These are phyloP conservation scores for Ceratocystis cubensis DNA, from an alignment of 2,329 filamentous ascomycete genomes.

Conservation along the genomic window DNA sequence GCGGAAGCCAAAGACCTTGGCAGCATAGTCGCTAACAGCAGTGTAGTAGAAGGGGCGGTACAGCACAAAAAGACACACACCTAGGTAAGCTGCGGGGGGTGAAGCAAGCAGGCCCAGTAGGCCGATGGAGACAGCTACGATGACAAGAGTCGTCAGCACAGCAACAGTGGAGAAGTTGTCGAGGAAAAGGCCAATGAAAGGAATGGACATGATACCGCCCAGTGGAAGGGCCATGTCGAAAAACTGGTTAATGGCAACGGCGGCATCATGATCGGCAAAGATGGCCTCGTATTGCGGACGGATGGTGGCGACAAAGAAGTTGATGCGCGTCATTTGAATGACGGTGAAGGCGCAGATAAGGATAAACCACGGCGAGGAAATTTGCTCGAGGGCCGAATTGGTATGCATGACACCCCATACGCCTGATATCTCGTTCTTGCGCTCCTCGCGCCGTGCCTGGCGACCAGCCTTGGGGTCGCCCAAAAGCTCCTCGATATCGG, in stretches of 20 bases:
- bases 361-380: slow-evolving; percentile 70
- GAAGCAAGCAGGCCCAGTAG: slow-evolving; percentile 61
- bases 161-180: slow-evolving; percentile 62
- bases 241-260: slow-evolving; percentile 62
- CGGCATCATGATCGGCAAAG: slow-evolving; percentile 47
- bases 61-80: slow-evolving; percentile 67
- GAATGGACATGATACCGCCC: slow-evolving; percentile 72
- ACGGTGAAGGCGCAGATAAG: slow-evolving; percentile 72
- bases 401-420: slow-evolving; percentile 82
- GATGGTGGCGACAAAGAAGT: slow-evolving; percentile 85
- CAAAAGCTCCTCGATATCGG: slow-evolving; percentile 61
- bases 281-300: slow-evolving; percentile 69
- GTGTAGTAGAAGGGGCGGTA: slow-evolving; percentile 88
- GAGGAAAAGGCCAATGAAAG: slow-evolving; percentile 70
- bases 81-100: slow-evolving; percentile 58
- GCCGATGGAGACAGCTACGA: slow-evolving; percentile 61
- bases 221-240: slow-evolving; percentile 71
- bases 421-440: slow-evolving; percentile 56
- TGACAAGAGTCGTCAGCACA: slow-evolving; percentile 58
- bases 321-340: slow-evolving; percentile 68
- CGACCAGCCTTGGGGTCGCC: slow-evolving; percentile 49
- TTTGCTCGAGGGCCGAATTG: slow-evolving; percentile 56
- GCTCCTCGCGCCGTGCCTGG: slow-evolving; percentile 54
- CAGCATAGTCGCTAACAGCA: slow-evolving; percentile 74
- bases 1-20: slow-evolving; percentile 83